A percentile compares a stretch with the other conserved stretches of the same genome.
Conservation (phyloP, 768 basidiomycete genomes). For the Neoboletus subvelutipes region DNA sequence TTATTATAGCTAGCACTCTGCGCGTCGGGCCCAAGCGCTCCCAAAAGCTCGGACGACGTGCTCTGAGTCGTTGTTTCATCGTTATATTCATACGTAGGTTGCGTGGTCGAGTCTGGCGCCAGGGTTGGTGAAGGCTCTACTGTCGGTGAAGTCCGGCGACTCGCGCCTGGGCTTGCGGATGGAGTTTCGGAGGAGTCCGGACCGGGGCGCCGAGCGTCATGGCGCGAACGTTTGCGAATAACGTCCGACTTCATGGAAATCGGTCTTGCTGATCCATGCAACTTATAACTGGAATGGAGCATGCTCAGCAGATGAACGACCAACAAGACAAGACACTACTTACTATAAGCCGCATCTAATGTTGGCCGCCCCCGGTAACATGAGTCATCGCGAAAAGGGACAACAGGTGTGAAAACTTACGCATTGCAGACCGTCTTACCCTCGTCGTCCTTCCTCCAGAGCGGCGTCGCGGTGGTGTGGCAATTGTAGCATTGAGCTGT, state of each 20-base stretch:
- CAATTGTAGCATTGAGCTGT: conserved; percentile 88
- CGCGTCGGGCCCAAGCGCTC: conserved; percentile 39
- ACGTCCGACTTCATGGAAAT: conserved; percentile 92
- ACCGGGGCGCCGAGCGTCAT: conserved; percentile 66
- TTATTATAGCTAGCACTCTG: conserved; percentile 28
- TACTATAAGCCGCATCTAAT: conserved; percentile 75
- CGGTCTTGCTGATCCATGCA: conserved; percentile 82
- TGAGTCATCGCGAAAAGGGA: conserved; percentile 14
- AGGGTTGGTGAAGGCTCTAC: conserved; percentile 61
- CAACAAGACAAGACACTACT: conserved; percentile 27
- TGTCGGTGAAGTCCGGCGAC: conserved; percentile 69
- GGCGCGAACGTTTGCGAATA: conserved; percentile 82
- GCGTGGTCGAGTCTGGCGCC: conserved; percentile 66
- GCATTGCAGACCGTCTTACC: conserved; percentile 91
- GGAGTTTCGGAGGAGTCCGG: conserved; percentile 61
- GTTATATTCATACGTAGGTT: too few species aligned
- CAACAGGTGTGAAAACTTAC: conserved; percentile 47
- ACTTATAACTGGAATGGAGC: conserved; percentile 54
- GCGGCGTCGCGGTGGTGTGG: conserved; percentile 84
- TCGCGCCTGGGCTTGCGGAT: conserved; percentile 72
- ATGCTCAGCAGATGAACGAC: conserved; percentile 8
- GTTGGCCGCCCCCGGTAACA: conserved; percentile 2
- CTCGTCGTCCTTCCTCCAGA: conserved; percentile 90
- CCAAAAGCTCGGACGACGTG: conserved; percentile 31
- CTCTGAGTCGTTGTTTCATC: too few species aligned